Conservation (phyloP, 768 basidiomycete species). For the Xanthoconium purpureum region DNA sequence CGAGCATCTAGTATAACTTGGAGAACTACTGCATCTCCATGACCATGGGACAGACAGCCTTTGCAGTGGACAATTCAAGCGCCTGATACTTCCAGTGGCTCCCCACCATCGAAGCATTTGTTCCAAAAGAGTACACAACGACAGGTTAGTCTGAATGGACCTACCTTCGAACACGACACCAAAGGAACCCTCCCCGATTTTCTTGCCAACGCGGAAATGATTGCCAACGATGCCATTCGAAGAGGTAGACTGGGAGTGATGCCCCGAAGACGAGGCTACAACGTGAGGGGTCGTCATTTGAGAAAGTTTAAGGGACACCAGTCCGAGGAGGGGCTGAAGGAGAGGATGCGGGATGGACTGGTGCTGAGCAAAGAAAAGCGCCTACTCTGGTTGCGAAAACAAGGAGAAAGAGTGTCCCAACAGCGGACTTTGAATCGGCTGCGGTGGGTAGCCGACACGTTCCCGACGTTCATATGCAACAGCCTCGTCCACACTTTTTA, state of each 20-base stretch:
- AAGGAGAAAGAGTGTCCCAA: constrained; percentile 22
- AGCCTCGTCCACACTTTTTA: background rate
- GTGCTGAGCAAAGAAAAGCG: constrained; percentile 24
- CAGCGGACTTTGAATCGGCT: constrained; percentile 34
- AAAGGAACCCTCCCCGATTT: constrained; percentile 99
- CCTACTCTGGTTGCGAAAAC: constrained; percentile 25
- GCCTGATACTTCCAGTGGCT: constrained; percentile 6
- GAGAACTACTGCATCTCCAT: constrained; percentile 5
- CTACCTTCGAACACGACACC: constrained; percentile 95
- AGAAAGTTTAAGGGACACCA: constrained; percentile 23
- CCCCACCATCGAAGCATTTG: background rate
- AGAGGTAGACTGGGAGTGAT: constrained; percentile 60
- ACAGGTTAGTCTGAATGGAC: constrained; percentile 19
- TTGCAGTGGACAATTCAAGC: constrained; percentile 8
- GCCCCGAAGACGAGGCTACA: constrained; percentile 72
- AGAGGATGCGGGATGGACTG: constrained; percentile 20
- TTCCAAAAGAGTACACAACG: background rate
- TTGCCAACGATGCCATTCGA: constrained; percentile 74
- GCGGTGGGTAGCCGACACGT: constrained; percentile 28
- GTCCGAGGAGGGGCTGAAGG: constrained; percentile 26
- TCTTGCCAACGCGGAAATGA: constrained; percentile 90
- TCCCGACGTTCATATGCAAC: constrained; percentile 11
- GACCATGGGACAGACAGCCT: constrained; percentile 7
- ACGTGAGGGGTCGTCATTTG: constrained; percentile 81
- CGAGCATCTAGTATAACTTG: constrained; percentile 3